Evolutionary conservation across 768 basidiomycete species (phyloP).

Genomic region (Plicaturopsis crispa): DNA sequence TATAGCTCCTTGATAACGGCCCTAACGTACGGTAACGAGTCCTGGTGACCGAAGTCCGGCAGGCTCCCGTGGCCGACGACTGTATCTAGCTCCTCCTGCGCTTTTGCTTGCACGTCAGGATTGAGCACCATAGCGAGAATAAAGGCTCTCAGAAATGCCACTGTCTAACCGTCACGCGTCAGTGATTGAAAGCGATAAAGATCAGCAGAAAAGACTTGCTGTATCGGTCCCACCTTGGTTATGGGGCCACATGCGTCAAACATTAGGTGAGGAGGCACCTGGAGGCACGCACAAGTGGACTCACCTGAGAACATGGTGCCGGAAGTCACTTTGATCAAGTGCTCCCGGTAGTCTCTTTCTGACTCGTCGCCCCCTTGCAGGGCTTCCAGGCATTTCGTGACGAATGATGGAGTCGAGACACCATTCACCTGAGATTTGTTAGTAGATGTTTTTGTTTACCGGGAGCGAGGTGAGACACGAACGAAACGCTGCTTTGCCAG

Average conservation of each 20-base stretch:
- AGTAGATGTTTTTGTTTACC: too few relatives aligned
- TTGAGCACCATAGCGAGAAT: slow-evolving; percentile 24
- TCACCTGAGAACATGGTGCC: background rate
- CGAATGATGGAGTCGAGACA: slow-evolving; percentile 21
- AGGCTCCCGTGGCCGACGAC: slow-evolving; percentile 26
- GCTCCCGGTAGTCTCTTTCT: slow-evolving; percentile 15
- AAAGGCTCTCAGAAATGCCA: slow-evolving; percentile 20
- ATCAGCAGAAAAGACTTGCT: too few relatives aligned
- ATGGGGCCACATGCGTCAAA: background rate
- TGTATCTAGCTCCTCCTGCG: slow-evolving; percentile 22
- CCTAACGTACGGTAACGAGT: slow-evolving; percentile 20
- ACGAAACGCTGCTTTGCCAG: slow-evolving; percentile 29
- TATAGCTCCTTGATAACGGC: slow-evolving; percentile 17
- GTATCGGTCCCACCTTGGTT: slow-evolving; percentile 21
- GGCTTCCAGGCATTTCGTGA: slow-evolving; percentile 25
- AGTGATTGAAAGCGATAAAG: background rate
- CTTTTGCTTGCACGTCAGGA: too few relatives aligned
- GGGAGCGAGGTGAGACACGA: too few relatives aligned
- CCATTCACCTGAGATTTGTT: slow-evolving; percentile 22
- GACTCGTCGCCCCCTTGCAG: slow-evolving; percentile 13
- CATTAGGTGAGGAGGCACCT: background rate
- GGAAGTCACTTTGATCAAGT: slow-evolving; percentile 3
- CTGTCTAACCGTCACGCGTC: slow-evolving; percentile 14
- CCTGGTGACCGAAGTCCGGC: slow-evolving; percentile 22
- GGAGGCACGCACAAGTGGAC: background rate